phyloP scores from a whole-genome alignment of 75 land plant genomes.

The Cunninghamia lanceolata region DNA sequence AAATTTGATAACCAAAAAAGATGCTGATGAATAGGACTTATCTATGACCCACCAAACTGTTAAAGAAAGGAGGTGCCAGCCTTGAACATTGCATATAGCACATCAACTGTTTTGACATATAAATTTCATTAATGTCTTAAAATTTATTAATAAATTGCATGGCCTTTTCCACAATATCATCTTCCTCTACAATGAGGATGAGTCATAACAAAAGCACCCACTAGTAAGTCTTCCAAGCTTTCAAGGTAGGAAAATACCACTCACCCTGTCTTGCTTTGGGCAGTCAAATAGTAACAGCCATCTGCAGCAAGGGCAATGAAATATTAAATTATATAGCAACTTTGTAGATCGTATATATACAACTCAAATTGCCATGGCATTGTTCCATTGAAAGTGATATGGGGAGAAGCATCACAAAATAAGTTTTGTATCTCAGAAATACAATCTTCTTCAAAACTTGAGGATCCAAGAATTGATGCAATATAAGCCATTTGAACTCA shows the following conservation, averaged over 20 bases:
- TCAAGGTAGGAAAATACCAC: background rate
- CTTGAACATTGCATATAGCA: background rate
- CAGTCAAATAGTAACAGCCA: background rate
- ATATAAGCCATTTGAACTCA: background rate
- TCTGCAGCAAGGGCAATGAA: background rate
- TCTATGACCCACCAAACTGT: background rate
- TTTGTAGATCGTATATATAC: background rate
- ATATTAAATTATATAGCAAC: background rate
- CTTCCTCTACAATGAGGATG: background rate
- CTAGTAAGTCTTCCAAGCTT: background rate
- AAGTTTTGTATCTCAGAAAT: background rate
- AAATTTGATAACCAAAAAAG: background rate
- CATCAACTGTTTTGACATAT: background rate
- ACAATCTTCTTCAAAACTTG: background rate
- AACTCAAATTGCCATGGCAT: background rate
- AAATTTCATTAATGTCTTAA: too few relatives aligned
- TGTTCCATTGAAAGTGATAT: background rate
- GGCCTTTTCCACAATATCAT: background rate
- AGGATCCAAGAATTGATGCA: background rate
- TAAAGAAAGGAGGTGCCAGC: background rate
- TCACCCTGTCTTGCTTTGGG: background rate
- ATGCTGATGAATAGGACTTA: background rate
- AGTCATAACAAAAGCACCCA: background rate
- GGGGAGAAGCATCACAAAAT: background rate
- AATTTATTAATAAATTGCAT: background rate